phyloP scores from a whole-genome alignment of 2,329 filamentous ascomycete species.

The Curvularia hawaiiensis region DNA sequence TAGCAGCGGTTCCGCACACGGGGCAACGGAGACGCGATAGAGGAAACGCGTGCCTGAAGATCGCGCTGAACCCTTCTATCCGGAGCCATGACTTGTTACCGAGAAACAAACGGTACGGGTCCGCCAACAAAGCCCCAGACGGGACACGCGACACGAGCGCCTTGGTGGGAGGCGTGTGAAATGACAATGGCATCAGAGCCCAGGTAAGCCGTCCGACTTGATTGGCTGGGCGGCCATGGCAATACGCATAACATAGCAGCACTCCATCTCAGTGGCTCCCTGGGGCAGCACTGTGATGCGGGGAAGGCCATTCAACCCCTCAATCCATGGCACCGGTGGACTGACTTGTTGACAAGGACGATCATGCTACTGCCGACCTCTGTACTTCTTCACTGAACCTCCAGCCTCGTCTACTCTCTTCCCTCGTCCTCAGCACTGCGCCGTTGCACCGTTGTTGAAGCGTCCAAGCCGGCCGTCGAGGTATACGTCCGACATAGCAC shows the following conservation, averaged over 20 bases:
- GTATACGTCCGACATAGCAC: slow-evolving; percentile 9
- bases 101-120: not conserved
- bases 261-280: slow-evolving; percentile 22
- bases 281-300: slow-evolving; percentile 31
- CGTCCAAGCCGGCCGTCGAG: slow-evolving; percentile 4
- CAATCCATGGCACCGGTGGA: slow-evolving; percentile 27
- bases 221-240: slow-evolving; percentile 24
- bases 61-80: slow-evolving; percentile 3
- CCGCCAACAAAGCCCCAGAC: not conserved
- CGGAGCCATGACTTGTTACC: not conserved
- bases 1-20: slow-evolving; percentile 19
- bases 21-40: slow-evolving; percentile 10
- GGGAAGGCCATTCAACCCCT: slow-evolving; percentile 31
- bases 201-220: slow-evolving; percentile 15
- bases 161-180: slow-evolving; percentile 3
- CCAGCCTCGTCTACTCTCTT: slow-evolving; percentile 16
- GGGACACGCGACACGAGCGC: slow-evolving; percentile 15
- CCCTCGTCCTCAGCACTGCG: not conserved
- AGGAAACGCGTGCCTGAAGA: slow-evolving; percentile 20
- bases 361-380: slow-evolving; percentile 7
- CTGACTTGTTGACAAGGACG: slow-evolving; percentile 13
- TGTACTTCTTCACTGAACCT: slow-evolving; percentile 13
- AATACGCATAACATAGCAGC: slow-evolving; percentile 13
- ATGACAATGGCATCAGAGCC: slow-evolving; percentile 13
- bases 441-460: slow-evolving; percentile 8